Evolutionary conservation across 2,329 filamentous ascomycete genomes (phyloP), one percentile per base, ranked within the genome.

Genomic region (Colletotrichum plurivorum): DNA sequence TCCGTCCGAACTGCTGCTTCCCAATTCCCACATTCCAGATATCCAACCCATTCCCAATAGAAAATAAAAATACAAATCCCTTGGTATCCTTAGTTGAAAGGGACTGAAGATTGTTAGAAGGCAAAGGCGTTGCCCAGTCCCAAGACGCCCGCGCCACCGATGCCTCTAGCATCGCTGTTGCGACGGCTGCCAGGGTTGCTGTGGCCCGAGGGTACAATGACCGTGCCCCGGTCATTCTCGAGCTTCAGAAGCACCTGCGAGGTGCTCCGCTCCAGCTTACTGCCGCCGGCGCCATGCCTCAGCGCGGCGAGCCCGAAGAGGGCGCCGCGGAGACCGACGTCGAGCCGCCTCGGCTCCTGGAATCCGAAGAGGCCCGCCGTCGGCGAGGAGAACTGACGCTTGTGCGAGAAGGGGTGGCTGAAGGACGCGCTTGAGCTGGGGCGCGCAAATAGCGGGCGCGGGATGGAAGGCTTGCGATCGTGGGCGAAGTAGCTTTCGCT

Each of bases 341-440:
- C 60, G 2, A 73, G 27, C 48, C 67, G 52, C 6, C 48, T 43
- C 10, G 73, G 66, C 20, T 70, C 63, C 13, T 71, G 68, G 9
- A 75, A 70, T 1, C 73, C 73, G 7, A 75, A 64, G 12, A 71
- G 62, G 3, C 72, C 71, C 6, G 73, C 71, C 6, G 72, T 75
- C 10, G 73, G 70, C 10, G 69, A 61, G 5, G 73, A 71, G 49
- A 72, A 67, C 49, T 71, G 71, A 9, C 72, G 73, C 31, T 66
- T 64, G 36, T 73, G 71, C 5, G 62, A 41, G 48, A 55, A 57
- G 2, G 66, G 16, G 5, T 31, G 5, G 31, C 46, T 27, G 3
- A 70, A 20, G 5, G 56, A 48, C n/a, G 55, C n/a, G 16, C 56
- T 52, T 45, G 51, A 20, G 27, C 54, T 65, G 6, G 65, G 67